Evolutionary conservation across 495 filamentous ascomycete genomes (phyloP).

Genomic region (Evernia prunastri): DNA sequence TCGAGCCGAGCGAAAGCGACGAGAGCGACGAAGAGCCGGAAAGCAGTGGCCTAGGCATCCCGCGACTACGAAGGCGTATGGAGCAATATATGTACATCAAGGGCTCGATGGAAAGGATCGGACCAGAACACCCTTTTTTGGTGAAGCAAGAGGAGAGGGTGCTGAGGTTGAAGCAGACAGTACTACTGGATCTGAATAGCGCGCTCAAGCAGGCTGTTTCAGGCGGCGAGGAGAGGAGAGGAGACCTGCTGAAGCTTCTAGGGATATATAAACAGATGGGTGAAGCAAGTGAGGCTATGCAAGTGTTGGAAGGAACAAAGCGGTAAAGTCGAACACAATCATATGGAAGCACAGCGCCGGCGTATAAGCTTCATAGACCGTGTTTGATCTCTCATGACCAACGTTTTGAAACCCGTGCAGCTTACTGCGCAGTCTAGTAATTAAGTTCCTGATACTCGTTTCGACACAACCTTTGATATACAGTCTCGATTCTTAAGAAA

Average conservation of each 20-base stretch:
- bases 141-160: slow-evolving; percentile 50
- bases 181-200: slow-evolving; percentile 74
- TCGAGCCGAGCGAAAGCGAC: slow-evolving; percentile 42
- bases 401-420: not conserved
- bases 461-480: no score
- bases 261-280: slow-evolving; percentile 71
- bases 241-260: slow-evolving; percentile 61
- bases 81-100: slow-evolving; percentile 52
- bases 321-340: not conserved
- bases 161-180: slow-evolving; percentile 59
- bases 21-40: slow-evolving; percentile 46
- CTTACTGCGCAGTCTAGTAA: no score
- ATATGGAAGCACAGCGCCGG: slow-evolving; percentile 1
- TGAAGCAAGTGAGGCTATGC: slow-evolving; percentile 56
- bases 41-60: slow-evolving; percentile 43
- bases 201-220: slow-evolving; percentile 66
- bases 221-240: slow-evolving; percentile 44
- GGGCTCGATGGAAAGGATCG: slow-evolving; percentile 45
- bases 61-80: slow-evolving; percentile 50
- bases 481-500: not conserved
- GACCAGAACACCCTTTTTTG: slow-evolving; percentile 60
- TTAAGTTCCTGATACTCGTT: not conserved
- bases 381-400: not conserved
- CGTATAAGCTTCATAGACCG: not conserved
- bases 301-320: slow-evolving; percentile 51